Base-by-base conservation (phyloP, 371 early-diverging fungal genomes). In the Mortierella polycephala region DNA sequence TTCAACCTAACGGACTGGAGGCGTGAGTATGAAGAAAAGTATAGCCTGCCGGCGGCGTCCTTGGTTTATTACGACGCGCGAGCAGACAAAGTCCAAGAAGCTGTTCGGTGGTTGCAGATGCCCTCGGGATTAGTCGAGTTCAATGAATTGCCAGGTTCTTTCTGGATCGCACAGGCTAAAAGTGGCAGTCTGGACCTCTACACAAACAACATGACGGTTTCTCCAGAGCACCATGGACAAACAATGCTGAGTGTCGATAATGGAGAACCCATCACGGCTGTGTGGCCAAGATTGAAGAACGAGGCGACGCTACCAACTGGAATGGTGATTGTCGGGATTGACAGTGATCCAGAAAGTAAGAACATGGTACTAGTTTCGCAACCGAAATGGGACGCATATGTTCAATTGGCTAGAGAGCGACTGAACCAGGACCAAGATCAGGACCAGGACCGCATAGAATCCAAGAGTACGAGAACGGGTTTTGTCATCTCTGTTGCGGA, bases 1-100 rank as follows among this genome's bases (percentile, higher is more conserved):
- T 51, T 18, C 18, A 18, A 51, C 20, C 13, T 51, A 10, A 18
- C 51, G 18, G 51, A 51, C 51, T 51, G 51, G 51, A 51, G 20
- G 51, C 51, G 51, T 9, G 20, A 10, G n/a, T 51, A 51, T 9
- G 51, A 51, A 18, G 51, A 51, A 21, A 51, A 3, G 20, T 51
- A 18, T 20, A 51, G 8, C 51, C 18, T 51, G 9, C 51, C 51
- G 18, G 18, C 18, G 18, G 51, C 51, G 0, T n/a, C 51, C 9
- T 51, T 51, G 51, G 51, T 20, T 10, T 51, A n/a, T 20, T 51
- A 51, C 20, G 20, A 51, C 20, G 51, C 51, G 51, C 51, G 51
- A 5, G 51, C 51, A 21, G 20, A 51, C 20, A 21, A 6, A 4
- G 20, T 20, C 18, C 51, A 18, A 7, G 51, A 51, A 21, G 20